A percentile compares a stretch with the other conserved stretches of the same genome.
phyloP scores from a whole-genome alignment of 768 basidiomycete species.

The Leccinellum rugosiceps region DNA sequence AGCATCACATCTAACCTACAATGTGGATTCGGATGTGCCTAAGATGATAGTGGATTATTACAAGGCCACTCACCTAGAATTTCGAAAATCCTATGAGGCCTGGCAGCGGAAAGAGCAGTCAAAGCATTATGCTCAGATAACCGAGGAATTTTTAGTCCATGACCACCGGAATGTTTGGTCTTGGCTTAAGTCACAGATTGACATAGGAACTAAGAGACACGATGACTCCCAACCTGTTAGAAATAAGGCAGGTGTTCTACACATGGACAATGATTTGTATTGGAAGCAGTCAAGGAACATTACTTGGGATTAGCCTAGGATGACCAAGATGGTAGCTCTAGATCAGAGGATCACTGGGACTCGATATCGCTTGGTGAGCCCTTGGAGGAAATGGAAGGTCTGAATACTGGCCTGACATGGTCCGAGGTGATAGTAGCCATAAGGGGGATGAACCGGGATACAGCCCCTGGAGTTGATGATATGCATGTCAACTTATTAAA shows the following conservation, averaged over 20 bases:
- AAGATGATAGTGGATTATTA: no score
- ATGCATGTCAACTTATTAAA: not conserved
- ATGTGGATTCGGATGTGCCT: no score
- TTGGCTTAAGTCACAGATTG: not conserved
- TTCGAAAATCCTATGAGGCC: no score
- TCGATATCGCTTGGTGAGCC: not conserved
- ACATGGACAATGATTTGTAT: not conserved
- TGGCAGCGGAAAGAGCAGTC: not conserved
- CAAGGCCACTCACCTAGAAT: no score
- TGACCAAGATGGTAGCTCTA: no score
- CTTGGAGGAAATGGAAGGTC: not conserved
- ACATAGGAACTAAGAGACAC: not conserved
- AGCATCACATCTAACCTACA: no score
- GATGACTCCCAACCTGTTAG: not conserved
- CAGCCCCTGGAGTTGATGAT: not conserved
- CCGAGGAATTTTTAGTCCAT: not conserved
- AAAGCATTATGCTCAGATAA: not conserved
- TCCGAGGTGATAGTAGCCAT: not conserved
- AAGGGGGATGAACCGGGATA: not conserved
- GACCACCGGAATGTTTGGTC: not conserved
- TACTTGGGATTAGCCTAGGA: not conserved
- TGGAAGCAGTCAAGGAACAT: not conserved
- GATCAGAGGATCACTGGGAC: no score
- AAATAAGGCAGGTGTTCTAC: not conserved
- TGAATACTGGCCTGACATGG: not conserved